A percentile compares a stretch with the other conserved stretches of the same genome.
Conservation (phyloP, 192 early-diverging fungal species). For the Coemansia sp. region DNA sequence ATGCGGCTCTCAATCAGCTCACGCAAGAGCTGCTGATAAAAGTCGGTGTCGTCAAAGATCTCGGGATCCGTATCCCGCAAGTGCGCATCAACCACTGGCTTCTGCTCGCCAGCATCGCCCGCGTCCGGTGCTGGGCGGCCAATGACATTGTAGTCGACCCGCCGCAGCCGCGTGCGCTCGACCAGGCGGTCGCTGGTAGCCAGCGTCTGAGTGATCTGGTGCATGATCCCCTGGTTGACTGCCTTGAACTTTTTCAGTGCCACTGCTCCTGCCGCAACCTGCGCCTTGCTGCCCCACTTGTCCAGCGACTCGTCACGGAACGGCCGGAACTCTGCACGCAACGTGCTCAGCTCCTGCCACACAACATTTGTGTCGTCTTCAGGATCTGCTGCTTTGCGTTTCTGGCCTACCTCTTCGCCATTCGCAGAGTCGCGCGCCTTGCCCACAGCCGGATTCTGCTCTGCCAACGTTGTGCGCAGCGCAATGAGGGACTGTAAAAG, state of each 20-base stretch:
- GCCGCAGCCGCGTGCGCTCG: slow-evolving; percentile 81
- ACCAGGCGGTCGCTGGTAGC: slow-evolving; percentile 68
- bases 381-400: slow-evolving; percentile 16
- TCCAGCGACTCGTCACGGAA: slow-evolving; percentile 85
- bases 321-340: slow-evolving; percentile 52
- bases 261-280: slow-evolving; percentile 60
- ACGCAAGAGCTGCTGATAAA: slow-evolving; percentile 87
- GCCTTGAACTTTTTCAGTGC: slow-evolving; percentile 92
- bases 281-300: slow-evolving; percentile 90
- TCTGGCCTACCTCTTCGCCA: slow-evolving; percentile 1
- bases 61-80: slow-evolving; percentile 51
- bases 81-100: slow-evolving; percentile 57
- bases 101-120: not conserved
- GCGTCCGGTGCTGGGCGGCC: slow-evolving; percentile 6
- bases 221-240: slow-evolving; percentile 76
- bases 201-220: slow-evolving; percentile 68
- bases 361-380: slow-evolving; percentile 4
- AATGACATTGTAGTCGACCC: slow-evolving; percentile 59
- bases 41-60: slow-evolving; percentile 95
- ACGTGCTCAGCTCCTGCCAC: slow-evolving; percentile 21
- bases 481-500: slow-evolving; percentile 26
- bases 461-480: slow-evolving; percentile 21
- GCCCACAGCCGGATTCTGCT: slow-evolving; percentile 18
- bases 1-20: slow-evolving; percentile 94
- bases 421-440: slow-evolving; percentile 3